Percentiles rank a stretch among this genome's conserved stretches.
These are phyloP conservation scores for Lentinula aciculospora DNA, from an alignment of 768 basidiomycete genomes.

Conservation along the genomic window DNA sequence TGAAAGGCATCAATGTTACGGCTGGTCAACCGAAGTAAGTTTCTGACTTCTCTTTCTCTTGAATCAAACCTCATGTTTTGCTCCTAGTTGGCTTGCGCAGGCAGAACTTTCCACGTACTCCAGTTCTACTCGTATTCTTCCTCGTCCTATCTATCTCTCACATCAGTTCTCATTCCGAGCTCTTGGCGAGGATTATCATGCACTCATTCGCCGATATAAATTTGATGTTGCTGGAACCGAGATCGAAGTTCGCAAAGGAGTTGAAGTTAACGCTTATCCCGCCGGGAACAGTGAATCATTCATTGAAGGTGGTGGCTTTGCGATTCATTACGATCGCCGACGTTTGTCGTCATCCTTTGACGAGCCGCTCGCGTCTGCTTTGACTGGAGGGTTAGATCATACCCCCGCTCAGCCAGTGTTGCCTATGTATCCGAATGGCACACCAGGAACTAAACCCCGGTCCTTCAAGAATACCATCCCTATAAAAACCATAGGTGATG, in stretches of 20 bases:
- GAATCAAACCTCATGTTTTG: conserved; percentile 1
- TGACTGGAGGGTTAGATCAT: conserved; percentile 56
- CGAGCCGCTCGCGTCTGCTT: conserved; percentile 71
- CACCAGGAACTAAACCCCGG: conserved; percentile 29
- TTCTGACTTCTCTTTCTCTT: neutral
- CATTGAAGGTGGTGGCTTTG: conserved; percentile 38
- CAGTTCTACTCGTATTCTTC: conserved; percentile 50
- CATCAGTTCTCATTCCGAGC: conserved; percentile 83
- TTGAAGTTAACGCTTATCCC: conserved; percentile 56
- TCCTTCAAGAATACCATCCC: conserved; percentile 49
- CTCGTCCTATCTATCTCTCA: conserved; percentile 74
- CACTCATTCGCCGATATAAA: conserved; percentile 61
- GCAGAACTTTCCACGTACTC: conserved; percentile 81
- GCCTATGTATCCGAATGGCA: conserved; percentile 81
- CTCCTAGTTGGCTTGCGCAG: conserved; percentile 59
- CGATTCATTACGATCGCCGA: conserved; percentile 35
- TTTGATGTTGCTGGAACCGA: conserved; percentile 50
- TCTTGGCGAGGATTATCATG: conserved; percentile 74
- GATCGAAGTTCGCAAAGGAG: conserved; percentile 69
- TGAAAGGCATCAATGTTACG: conserved; percentile 6
- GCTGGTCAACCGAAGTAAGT: conserved; percentile 27
- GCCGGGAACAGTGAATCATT: conserved; percentile 39
- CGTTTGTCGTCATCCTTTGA: conserved; percentile 61
- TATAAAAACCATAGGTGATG: conserved; percentile 49
- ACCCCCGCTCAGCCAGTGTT: conserved; percentile 41